A percentile compares a stretch with the other conserved stretches of the same genome.
Conservation (phyloP, 768 basidiomycete genomes). For the Russula compacta region DNA sequence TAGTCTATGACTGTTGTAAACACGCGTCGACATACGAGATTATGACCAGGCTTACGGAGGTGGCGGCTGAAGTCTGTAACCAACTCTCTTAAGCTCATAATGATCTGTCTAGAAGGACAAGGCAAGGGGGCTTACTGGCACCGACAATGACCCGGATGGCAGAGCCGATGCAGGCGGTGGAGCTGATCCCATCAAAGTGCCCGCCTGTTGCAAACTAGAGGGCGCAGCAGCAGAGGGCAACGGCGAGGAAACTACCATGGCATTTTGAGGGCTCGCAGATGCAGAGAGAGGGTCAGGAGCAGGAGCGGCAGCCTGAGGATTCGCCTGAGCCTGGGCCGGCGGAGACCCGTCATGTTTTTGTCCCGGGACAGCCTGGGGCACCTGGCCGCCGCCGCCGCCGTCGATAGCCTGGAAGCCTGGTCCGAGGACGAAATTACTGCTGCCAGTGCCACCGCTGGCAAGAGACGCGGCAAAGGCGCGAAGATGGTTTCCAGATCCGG, state of each 20-base stretch:
- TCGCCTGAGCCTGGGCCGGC: not conserved
- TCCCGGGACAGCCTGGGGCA: constrained; percentile 8
- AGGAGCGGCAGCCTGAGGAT: not conserved
- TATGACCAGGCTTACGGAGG: not conserved
- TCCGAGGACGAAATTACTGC: constrained; percentile 5
- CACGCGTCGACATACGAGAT: not conserved
- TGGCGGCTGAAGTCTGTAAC: not conserved
- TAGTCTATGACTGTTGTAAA: not conserved
- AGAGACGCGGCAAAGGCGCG: not conserved
- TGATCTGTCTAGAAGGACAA: not conserved
- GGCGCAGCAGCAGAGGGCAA: not conserved
- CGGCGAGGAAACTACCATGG: not conserved
- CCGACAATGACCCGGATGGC: not conserved
- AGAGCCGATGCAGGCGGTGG: not conserved
- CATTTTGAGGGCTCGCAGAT: not conserved
- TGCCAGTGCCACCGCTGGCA: not conserved
- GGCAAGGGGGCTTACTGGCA: not conserved
- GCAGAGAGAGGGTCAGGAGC: not conserved
- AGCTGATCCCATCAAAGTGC: not conserved
- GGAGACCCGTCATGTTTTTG: not conserved
- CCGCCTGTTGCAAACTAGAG: not conserved
- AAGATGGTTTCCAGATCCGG: not conserved
- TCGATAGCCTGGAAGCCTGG: constrained; percentile 4
- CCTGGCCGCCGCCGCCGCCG: not conserved
- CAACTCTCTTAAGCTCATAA: not conserved